A percentile compares a stretch with the other conserved stretches of the same genome.
phyloP scores from a whole-genome alignment of 2,329 filamentous ascomycete genomes.

The Ophiostoma quercus region DNA sequence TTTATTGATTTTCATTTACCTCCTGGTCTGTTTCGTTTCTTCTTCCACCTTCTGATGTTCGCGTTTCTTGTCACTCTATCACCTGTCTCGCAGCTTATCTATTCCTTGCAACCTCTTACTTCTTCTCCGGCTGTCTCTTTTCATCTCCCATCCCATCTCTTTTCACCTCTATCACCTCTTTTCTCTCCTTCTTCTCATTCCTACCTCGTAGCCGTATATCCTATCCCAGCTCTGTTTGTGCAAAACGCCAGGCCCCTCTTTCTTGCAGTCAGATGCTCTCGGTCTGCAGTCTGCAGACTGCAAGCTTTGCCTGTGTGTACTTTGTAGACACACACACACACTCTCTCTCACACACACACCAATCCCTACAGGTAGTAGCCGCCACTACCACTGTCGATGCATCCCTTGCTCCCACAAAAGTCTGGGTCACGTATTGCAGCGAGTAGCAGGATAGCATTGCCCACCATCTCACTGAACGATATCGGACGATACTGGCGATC shows the following conservation, averaged over 20 bases:
- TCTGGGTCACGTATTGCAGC: neutral
- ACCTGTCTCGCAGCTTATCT: neutral
- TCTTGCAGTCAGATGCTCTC: neutral
- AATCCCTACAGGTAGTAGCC: neutral
- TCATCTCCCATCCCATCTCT: no score
- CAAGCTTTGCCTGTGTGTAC: neutral
- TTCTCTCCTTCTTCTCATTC: neutral
- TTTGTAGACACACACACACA: neutral
- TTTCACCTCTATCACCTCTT: no score
- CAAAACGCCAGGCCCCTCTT: slow-evolving; percentile 3
- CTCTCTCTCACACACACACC: neutral
- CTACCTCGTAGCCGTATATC: neutral
- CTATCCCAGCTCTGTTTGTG: neutral
- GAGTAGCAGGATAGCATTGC: neutral
- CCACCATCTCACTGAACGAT: neutral
- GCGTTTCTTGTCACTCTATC: neutral
- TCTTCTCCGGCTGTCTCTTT: no score
- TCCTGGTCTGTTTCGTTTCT: neutral
- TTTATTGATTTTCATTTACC: slow-evolving; percentile 1
- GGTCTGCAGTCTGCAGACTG: neutral
- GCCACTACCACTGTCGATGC: neutral
- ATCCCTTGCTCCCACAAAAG: neutral
- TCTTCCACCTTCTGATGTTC: neutral
- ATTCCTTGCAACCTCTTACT: no score
- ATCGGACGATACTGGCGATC: neutral